Base-by-base conservation (phyloP, 345 rosid species). In the Turnera subulata region DNA sequence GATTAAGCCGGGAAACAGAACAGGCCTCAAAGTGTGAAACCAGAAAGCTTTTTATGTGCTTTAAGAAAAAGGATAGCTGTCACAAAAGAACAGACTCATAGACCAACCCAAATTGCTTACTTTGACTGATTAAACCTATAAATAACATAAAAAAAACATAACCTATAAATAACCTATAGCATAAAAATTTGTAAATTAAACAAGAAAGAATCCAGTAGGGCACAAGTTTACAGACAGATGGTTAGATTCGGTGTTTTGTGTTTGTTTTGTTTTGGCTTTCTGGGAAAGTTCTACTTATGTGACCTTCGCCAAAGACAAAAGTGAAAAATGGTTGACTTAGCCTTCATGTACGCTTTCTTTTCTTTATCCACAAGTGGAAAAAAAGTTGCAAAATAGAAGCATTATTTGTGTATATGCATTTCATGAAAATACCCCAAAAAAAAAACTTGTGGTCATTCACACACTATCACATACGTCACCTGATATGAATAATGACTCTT, bases 51-150 rank as follows among this genome's bases (percentile, higher is more conserved):
- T 75, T 49, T 58, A 54, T 55, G 61, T 24, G 47, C 38, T 2
- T 16, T 21, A 24, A 49, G 8, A 43, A 37, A n/a, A 52, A 15
- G 43, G 62, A 22, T 58, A 59, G 73, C 76, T 50, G 81, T 57
- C 73, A 33, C 59, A 59, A 56, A 38, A 22, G 60, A 65, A 33
- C 55, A 35, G 22, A 53, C 44, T 50, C 20, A 56, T n/a, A n/a
- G n/a, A n/a, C n/a, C 40, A 7, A 1, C 13, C 0, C 69, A 52
- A 60, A 32, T 53, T 23, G 57, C 57, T 32, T 13, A 26, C 44
- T 70, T 74, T 77, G 82, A 80, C 78, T 35, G 62, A 48, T 23
- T 46, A 42, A 24, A 61, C 58, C 25, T 1, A 1, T n/a, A 38
- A 53, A 23, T 19, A 11, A 11, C 22, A 5, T 19, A n/a, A n/a